Percentiles rank a stretch among this genome's conserved stretches.
Evolutionary conservation across 2,329 filamentous ascomycete genomes (phyloP).

Genomic region (Trichoderma citrinoviride): DNA sequence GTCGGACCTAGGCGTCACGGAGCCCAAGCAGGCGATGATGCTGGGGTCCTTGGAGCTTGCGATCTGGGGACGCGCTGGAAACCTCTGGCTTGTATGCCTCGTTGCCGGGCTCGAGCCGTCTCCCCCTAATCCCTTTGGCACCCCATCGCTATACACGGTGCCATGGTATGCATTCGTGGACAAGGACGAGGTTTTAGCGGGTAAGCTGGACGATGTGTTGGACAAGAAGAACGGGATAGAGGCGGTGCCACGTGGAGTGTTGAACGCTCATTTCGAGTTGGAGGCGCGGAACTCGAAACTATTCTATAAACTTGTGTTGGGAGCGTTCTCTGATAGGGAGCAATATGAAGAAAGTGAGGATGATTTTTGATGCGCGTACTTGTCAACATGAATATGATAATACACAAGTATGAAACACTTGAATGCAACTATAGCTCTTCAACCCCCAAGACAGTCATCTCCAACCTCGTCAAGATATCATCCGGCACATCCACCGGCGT

Average conservation of each 20-base stretch:
- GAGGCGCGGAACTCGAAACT: constrained; percentile 30
- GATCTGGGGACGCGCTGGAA: background rate
- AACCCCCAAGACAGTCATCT: constrained; percentile 31
- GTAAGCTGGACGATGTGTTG: constrained; percentile 23
- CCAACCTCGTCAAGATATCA: constrained; percentile 34
- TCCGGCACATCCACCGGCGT: constrained; percentile 42
- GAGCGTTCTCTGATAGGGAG: background rate
- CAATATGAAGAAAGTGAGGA: no score
- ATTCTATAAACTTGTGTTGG: constrained; percentile 28
- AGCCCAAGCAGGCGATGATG: constrained; percentile 25
- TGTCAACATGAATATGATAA: background rate
- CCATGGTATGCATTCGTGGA: constrained; percentile 33
- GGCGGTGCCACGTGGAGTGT: background rate
- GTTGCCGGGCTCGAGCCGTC: constrained; percentile 30
- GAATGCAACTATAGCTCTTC: background rate
- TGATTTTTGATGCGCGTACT: no score
- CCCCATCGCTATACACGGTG: constrained; percentile 29
- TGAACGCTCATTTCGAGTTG: constrained; percentile 25
- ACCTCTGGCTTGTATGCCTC: constrained; percentile 25
- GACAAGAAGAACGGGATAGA: background rate
- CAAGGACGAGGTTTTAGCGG: constrained; percentile 22
- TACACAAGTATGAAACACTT: background rate
- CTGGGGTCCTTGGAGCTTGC: constrained; percentile 30
- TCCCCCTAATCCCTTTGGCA: constrained; percentile 30
- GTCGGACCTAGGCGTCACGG: constrained; percentile 26